Percentiles rank a stretch among this genome's conserved stretches.
Conservation (phyloP, 495 filamentous ascomycete genomes). For the Hypoxylon fuscum region DNA sequence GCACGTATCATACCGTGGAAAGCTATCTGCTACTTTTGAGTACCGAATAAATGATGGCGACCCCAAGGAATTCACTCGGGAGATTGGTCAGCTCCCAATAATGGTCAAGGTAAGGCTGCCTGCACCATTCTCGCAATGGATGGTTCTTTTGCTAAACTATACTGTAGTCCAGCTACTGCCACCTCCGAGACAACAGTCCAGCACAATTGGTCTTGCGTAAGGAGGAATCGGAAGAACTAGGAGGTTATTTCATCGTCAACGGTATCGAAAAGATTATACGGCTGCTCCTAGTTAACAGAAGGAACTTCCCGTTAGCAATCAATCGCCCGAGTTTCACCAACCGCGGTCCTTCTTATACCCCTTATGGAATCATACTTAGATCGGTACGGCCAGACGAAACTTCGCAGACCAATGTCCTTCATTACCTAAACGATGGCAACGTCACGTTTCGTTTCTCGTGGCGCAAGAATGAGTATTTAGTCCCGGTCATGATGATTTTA, state of each 20-base stretch:
- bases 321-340: conserved; percentile 85
- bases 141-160: conserved; percentile 18
- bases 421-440: conserved; percentile 95
- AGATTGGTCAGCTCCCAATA: conserved; percentile 88
- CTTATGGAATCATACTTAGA: conserved; percentile 88
- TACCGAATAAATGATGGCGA: conserved; percentile 86
- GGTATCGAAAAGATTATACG: conserved; percentile 97
- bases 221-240: conserved; percentile 92
- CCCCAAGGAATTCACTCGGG: conserved; percentile 78
- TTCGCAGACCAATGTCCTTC: conserved; percentile 95
- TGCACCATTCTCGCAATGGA: background rate
- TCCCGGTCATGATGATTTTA: conserved; percentile 94
- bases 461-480: conserved; percentile 94
- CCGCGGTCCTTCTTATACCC: conserved; percentile 85
- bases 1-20: conserved; percentile 90
- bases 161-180: conserved; percentile 81
- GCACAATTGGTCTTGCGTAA: conserved; percentile 82
- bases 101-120: conserved; percentile 79
- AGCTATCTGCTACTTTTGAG: conserved; percentile 80
- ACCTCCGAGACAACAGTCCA: conserved; percentile 85
- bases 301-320: conserved; percentile 96
- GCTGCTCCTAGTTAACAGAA: conserved; percentile 83
- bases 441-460: conserved; percentile 97
- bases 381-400: conserved; percentile 95
- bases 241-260: conserved; percentile 95